Conservation (phyloP, 2,329 filamentous ascomycete species). For the Ophiostoma himal-ulmi region DNA sequence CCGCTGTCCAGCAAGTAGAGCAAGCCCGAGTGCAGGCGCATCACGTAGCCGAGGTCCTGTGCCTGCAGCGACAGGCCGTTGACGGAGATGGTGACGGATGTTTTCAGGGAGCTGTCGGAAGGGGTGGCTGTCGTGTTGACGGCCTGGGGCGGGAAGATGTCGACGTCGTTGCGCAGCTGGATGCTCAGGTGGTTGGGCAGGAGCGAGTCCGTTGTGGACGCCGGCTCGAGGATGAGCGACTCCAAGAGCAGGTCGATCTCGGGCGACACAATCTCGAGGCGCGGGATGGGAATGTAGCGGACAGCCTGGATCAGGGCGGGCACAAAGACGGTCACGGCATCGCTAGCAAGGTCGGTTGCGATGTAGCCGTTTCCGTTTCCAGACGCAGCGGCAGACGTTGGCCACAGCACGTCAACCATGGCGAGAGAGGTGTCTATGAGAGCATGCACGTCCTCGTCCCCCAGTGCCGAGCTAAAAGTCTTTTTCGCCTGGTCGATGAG, state of each 20-base stretch:
- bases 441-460: slow-evolving; percentile 66
- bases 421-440: slow-evolving; percentile 61
- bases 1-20: slow-evolving; percentile 74
- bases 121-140: slow-evolving; percentile 42
- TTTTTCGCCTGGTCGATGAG: slow-evolving; percentile 63
- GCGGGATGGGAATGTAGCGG: slow-evolving; percentile 83
- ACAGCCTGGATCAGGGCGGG: slow-evolving; percentile 70
- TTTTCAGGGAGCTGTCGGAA: slow-evolving; percentile 51
- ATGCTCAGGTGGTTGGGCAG: slow-evolving; percentile 77
- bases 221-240: slow-evolving; percentile 85
- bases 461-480: slow-evolving; percentile 61
- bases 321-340: slow-evolving; percentile 73
- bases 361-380: slow-evolving; percentile 28
- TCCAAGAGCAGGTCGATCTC: slow-evolving; percentile 81
- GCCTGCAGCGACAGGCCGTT: slow-evolving; percentile 79
- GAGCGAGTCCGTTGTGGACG: slow-evolving; percentile 81
- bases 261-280: slow-evolving; percentile 79
- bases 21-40: slow-evolving; percentile 70
- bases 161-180: slow-evolving; percentile 78
- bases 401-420: slow-evolving; percentile 65
- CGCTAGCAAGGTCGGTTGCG: slow-evolving; percentile 59
- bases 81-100: slow-evolving; percentile 69
- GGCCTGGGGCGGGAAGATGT: slow-evolving; percentile 52
- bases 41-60: slow-evolving; percentile 84
- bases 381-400: slow-evolving; percentile 40